phyloP scores from a whole-genome alignment of 2,329 filamentous ascomycete species.

The Pyrenochaeta sp. region DNA sequence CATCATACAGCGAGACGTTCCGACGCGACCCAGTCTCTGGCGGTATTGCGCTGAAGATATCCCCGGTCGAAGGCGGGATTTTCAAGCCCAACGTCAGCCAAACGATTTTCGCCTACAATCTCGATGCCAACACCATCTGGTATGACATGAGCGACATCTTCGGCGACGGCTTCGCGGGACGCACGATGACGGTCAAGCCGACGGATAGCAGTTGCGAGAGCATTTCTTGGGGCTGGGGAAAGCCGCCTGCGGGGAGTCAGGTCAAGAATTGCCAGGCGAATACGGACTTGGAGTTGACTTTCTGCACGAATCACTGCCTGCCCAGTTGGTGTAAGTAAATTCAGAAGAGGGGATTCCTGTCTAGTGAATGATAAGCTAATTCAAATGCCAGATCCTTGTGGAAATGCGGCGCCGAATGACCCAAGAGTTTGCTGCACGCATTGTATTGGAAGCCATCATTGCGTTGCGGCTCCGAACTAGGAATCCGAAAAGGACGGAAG shows the following conservation, averaged over 20 bases:
- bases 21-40: slow-evolving; percentile 26
- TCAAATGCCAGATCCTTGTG: slow-evolving; percentile 20
- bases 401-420: slow-evolving; percentile 26
- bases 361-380: background rate
- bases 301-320: slow-evolving; percentile 39
- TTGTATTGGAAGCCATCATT: slow-evolving; percentile 38
- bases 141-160: slow-evolving; percentile 40
- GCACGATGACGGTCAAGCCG: slow-evolving; percentile 32
- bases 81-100: slow-evolving; percentile 39
- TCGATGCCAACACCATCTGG: slow-evolving; percentile 30
- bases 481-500: background rate
- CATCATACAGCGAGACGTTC: slow-evolving; percentile 36
- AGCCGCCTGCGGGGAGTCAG: slow-evolving; percentile 31
- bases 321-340: slow-evolving; percentile 38
- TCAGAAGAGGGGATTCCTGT: background rate
- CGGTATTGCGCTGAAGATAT: slow-evolving; percentile 35
- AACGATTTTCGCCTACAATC: slow-evolving; percentile 37
- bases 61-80: slow-evolving; percentile 24
- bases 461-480: slow-evolving; percentile 29
- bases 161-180: slow-evolving; percentile 34
- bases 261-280: slow-evolving; percentile 28
- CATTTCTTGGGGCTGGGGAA: slow-evolving; percentile 35
- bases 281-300: slow-evolving; percentile 33
- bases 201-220: slow-evolving; percentile 27
- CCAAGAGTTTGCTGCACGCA: slow-evolving; percentile 33